Evolutionary conservation across 495 filamentous ascomycete species (phyloP).

Genomic region (Aspergillus ellipticus): DNA sequence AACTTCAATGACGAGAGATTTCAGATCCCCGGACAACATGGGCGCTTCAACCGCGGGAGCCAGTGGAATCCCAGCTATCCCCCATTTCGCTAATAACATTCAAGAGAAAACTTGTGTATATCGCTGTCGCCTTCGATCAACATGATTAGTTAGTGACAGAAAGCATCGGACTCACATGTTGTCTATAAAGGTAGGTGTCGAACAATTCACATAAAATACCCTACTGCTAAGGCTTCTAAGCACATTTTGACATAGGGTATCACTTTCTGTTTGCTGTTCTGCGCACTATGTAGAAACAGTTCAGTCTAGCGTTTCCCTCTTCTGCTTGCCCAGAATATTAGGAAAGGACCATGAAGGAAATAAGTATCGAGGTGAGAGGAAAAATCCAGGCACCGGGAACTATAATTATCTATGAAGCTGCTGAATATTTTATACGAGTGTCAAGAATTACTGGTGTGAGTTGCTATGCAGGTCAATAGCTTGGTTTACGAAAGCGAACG

Average conservation of each 20-base stretch:
- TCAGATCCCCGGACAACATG: slow-evolving; percentile 23
- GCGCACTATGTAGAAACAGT: background rate
- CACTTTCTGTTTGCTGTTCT: background rate
- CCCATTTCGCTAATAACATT: slow-evolving; percentile 30
- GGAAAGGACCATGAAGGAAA: background rate
- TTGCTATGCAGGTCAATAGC: slow-evolving; percentile 15
- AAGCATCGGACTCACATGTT: background rate
- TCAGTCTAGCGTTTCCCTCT: too few species aligned
- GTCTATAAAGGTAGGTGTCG: background rate
- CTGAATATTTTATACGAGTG: slow-evolving; percentile 16
- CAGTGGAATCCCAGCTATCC: slow-evolving; percentile 40
- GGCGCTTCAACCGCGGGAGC: slow-evolving; percentile 33
- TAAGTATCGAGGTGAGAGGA: too few species aligned
- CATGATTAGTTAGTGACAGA: background rate
- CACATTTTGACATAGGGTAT: background rate
- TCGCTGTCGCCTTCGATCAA: background rate
- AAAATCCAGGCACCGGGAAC: background rate
- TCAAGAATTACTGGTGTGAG: slow-evolving; percentile 16
- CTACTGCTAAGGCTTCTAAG: background rate
- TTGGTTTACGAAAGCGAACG: slow-evolving; percentile 18
- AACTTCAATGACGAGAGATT: slow-evolving; percentile 53
- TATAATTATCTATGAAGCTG: slow-evolving; percentile 21
- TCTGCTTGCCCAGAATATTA: too few species aligned
- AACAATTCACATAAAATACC: background rate
- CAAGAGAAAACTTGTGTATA: background rate